Percentiles rank a stretch among this genome's conserved stretches.
phyloP scores from a whole-genome alignment of 1,284 basidiomycete species.

The Meira miltonrushii region DNA sequence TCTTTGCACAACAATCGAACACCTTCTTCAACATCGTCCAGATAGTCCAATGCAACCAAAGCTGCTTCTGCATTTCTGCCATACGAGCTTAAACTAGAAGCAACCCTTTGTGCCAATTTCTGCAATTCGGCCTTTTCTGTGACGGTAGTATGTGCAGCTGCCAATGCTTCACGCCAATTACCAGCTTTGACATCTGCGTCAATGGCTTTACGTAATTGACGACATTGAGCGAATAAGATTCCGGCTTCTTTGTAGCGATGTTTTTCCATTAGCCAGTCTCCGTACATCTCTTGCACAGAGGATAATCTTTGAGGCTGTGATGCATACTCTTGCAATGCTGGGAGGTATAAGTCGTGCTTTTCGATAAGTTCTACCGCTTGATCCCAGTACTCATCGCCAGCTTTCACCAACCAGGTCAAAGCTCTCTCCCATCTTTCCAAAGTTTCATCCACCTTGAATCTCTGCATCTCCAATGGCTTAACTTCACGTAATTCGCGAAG shows the following conservation, averaged over 20 bases:
- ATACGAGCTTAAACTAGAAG: constrained; percentile 64
- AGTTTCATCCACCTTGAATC: constrained; percentile 89
- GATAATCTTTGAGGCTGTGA: constrained; percentile 16
- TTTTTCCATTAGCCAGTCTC: constrained; percentile 79
- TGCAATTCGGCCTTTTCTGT: constrained; percentile 55
- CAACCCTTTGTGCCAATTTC: constrained; percentile 36
- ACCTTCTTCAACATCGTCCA: constrained; percentile 71
- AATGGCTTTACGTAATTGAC: constrained; percentile 25
- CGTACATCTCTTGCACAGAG: constrained; percentile 62
- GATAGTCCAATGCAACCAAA: constrained; percentile 76
- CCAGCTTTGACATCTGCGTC: constrained; percentile 30
- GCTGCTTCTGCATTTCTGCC: constrained; percentile 76
- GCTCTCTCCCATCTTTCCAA: constrained; percentile 73
- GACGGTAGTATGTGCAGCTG: constrained; percentile 37
- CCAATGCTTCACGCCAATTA: constrained; percentile 39
- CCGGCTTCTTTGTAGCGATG: constrained; percentile 80
- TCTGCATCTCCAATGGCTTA: constrained; percentile 70
- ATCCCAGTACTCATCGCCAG: constrained; percentile 70
- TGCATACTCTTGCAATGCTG: constrained; percentile 28
- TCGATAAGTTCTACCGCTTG: constrained; percentile 77
- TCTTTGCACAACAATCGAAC: constrained; percentile 73
- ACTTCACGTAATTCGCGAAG: constrained; percentile 78
- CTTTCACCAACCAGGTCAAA: constrained; percentile 67
- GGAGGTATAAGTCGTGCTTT: constrained; percentile 64
- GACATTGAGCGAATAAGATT: not conserved